These are phyloP conservation scores for Amanita exitialis DNA, from an alignment of 768 basidiomycete genomes.

Conservation along the genomic window DNA sequence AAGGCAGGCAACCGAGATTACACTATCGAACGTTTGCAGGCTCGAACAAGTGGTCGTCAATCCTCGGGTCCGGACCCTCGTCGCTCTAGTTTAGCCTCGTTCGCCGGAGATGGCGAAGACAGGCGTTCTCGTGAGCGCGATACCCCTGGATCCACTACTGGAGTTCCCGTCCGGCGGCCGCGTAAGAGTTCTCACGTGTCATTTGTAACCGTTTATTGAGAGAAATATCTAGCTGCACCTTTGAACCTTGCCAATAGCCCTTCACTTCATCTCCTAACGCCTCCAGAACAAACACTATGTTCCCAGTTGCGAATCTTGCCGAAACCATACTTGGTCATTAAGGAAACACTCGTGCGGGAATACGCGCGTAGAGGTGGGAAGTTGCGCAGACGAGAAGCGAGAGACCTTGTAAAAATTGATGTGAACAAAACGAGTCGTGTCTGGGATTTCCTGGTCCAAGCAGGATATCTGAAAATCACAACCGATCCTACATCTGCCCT, in stretches of 20 bases:
- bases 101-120: constrained; percentile 35
- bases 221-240: constrained; percentile 33
- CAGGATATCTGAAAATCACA: constrained; percentile 70
- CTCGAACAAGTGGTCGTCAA: constrained; percentile 40
- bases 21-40: constrained; percentile 39
- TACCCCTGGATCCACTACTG: constrained; percentile 23
- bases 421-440: constrained; percentile 88
- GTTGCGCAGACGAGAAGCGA: constrained; percentile 78
- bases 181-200: constrained; percentile 21
- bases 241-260: constrained; percentile 89
- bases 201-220: neutral
- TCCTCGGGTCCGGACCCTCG: constrained; percentile 46
- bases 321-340: constrained; percentile 91
- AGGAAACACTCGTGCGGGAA: constrained; percentile 90
- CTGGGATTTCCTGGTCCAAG: constrained; percentile 88
- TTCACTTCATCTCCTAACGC: constrained; percentile 81
- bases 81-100: constrained; percentile 28
- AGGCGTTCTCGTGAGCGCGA: constrained; percentile 54
- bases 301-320: constrained; percentile 86
- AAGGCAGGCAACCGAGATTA: constrained; percentile 52
- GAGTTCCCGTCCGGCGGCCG: constrained; percentile 31
- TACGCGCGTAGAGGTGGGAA: constrained; percentile 85
- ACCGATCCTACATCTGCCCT: constrained; percentile 23
- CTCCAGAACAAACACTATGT: constrained; percentile 82
- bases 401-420: constrained; percentile 87